Evolutionary conservation across 768 basidiomycete species (phyloP), one percentile per base, ranked within the genome.

Genomic region (Exidia glandulosa): DNA sequence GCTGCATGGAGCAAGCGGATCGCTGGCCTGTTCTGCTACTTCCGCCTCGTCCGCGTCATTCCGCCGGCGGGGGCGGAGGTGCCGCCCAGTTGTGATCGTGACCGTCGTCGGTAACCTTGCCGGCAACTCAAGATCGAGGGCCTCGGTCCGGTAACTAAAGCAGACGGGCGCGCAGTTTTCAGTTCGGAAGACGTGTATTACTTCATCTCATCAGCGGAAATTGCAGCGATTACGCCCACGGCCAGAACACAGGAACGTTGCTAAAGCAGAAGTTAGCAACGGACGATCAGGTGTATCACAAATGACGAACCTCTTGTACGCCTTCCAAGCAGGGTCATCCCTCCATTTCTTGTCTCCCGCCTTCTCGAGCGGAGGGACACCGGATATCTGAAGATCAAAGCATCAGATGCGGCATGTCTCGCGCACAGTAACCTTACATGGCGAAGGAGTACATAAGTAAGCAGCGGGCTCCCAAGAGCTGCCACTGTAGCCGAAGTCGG

Each of bases 321-420:
- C 71, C 61, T 77, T 70, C 79, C 81, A 87, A 58, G 77, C 76
- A 0, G 74, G 74, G 65, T 86, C 80, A 19, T 74, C 67, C 0
- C 77, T 79, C 62, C 76, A 84, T 66, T 78, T 81, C 71, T 80
- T 79, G 64, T 86, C 75, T 2, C 77, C 81, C 3, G 76, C 69
- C 54, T 69, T 71, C 73, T 90, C 88, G 19, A 89, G 77, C 2
- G 81, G 80, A 2, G 87, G 88, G n/a, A 89, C 81, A 19, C 86
- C 86, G 6, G 85, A 85, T 3, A 79, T 75, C 78, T 85, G 64
- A 5, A 58, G 59, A n/a, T n/a, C n/a, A 31, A 64, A 7, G 59
- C 36, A 41, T 23, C 10, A 31, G 45, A 29, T 55, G 45, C 45
- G 41, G 34, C 36, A 58, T 19, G 45, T 32, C 16, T 34, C 47